phyloP scores from a whole-genome alignment of 2,329 filamentous ascomycete species.

The Byssoonygena ceratinophila region DNA sequence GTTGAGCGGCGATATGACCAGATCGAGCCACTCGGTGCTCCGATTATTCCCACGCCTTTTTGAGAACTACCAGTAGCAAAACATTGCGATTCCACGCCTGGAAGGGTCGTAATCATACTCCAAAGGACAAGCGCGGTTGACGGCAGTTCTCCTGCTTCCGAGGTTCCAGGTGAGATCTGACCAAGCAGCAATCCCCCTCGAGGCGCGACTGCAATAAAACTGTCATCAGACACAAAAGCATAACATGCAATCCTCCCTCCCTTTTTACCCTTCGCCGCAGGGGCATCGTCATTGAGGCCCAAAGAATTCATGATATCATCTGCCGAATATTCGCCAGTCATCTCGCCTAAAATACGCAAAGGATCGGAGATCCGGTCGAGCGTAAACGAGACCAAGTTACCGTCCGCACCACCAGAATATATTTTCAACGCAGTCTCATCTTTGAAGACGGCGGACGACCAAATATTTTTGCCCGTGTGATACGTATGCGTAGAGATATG shows the following conservation, averaged over 20 bases:
- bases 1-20: conserved; percentile 28
- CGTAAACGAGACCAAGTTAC: conserved; percentile 40
- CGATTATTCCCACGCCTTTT: conserved; percentile 28
- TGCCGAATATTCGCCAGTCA: conserved; percentile 6
- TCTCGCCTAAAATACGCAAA: conserved; percentile 1
- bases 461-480: conserved; percentile 84
- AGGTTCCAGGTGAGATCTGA: conserved; percentile 14
- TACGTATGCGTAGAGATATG: conserved; percentile 50
- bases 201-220: conserved; percentile 25
- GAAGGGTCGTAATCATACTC: conserved; percentile 23
- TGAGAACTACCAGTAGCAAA: conserved; percentile 25
- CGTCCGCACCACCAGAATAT: conserved; percentile 77
- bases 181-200: conserved; percentile 28
- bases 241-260: conserved; percentile 23
- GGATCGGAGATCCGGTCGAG: conserved; percentile 15
- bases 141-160: background rate
- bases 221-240: conserved; percentile 27
- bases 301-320: conserved; percentile 1
- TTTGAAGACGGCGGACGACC: conserved; percentile 51
- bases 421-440: conserved; percentile 28
- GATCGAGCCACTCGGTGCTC: conserved; percentile 26
- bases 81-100: conserved; percentile 26
- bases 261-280: conserved; percentile 4
- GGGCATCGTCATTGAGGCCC: background rate
- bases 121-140: conserved; percentile 18